phyloP scores from a whole-genome alignment of 2,329 filamentous ascomycete genomes.

The Talaromyces sp. region DNA sequence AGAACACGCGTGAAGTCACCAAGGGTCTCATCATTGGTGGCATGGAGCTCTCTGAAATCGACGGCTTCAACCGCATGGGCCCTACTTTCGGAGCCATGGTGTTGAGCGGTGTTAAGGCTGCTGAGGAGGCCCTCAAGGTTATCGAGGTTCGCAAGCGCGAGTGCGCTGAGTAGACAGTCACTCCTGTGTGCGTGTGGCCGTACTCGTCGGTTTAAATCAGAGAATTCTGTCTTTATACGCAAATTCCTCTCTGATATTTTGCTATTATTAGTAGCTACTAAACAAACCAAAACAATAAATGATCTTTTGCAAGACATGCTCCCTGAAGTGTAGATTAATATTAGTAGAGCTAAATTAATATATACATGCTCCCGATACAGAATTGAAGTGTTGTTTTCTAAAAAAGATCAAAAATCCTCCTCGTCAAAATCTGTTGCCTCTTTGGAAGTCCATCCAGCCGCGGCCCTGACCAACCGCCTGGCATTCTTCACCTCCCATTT shows the following conservation, averaged over 20 bases:
- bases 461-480: constrained; percentile 25
- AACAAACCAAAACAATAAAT: not conserved
- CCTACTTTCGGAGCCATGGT: constrained; percentile 89
- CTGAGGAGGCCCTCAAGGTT: constrained; percentile 74
- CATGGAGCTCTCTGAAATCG: constrained; percentile 88
- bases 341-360: not conserved
- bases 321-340: not conserved
- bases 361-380: not conserved
- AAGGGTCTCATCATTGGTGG: constrained; percentile 88
- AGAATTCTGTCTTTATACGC: not conserved
- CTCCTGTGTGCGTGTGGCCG: not conserved
- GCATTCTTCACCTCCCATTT: constrained; percentile 84
- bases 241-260: not conserved
- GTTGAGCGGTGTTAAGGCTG: constrained; percentile 81
- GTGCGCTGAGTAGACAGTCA: constrained; percentile 51
- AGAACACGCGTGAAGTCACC: constrained; percentile 80
- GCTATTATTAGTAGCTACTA: not conserved
- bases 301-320: not conserved
- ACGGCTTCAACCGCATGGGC: constrained; percentile 87
- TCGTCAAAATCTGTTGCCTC: not conserved
- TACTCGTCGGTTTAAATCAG: not conserved
- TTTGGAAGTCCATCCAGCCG: not conserved
- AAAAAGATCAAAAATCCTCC: constrained; percentile 4
- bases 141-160: constrained; percentile 73
- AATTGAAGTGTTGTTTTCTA: not conserved